phyloP scores from a whole-genome alignment of 108 stramenopile species.

The Conticribra weissflogii region DNA sequence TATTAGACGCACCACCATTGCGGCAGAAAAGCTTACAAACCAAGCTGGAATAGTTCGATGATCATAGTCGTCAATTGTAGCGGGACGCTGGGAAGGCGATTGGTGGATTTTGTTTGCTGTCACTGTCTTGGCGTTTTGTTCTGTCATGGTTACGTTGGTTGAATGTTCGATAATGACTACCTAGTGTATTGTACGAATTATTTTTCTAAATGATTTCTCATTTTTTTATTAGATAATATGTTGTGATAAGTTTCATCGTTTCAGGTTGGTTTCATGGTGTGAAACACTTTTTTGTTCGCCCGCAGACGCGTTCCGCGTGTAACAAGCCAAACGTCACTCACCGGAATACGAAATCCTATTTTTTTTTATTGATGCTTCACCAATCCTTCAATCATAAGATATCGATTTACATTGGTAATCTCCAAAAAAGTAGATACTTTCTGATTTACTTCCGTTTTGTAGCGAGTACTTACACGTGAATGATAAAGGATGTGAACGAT shows the following conservation, averaged over 20 bases:
- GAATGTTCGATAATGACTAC: neutral
- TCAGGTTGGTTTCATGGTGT: no score
- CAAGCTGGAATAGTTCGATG: slow-evolving; percentile 29
- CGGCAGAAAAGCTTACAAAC: slow-evolving; percentile 70
- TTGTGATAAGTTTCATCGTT: no score
- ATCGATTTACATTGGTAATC: no score
- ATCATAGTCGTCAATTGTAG: slow-evolving; percentile 36
- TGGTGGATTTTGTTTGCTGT: neutral
- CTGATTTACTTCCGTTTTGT: no score
- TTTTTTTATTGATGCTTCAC: no score
- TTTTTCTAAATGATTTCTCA: neutral
- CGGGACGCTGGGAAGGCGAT: slow-evolving; percentile 8
- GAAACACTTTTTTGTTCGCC: no score
- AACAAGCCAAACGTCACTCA: no score
- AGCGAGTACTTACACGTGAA: no score
- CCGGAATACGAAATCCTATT: no score
- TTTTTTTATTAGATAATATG: neutral
- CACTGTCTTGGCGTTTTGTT: slow-evolving; percentile 5
- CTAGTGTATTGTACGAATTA: neutral
- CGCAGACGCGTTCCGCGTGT: slow-evolving; percentile 1
- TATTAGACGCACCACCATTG: slow-evolving; percentile 82
- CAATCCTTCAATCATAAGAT: no score
- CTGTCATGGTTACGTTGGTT: neutral
- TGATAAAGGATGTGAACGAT: no score
- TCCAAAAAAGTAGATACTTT: no score